Percentiles rank a stretch among this genome's conserved stretches.
These are phyloP conservation scores for Amaranthus tricolor DNA, from an alignment of 179 eudicot species.

Conservation along the genomic window DNA sequence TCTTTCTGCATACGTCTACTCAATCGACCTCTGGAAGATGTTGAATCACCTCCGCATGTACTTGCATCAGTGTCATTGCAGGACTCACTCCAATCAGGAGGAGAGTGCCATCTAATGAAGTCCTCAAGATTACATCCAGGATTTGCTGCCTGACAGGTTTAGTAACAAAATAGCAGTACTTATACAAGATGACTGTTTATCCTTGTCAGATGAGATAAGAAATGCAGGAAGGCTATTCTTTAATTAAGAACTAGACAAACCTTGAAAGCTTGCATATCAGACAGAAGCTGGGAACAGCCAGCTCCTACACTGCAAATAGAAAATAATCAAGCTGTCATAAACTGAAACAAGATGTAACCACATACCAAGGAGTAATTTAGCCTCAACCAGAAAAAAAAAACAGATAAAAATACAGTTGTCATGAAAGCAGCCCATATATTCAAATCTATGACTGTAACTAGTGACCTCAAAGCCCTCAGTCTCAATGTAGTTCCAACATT, in stretches of 20 bases:
- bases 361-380: neutral
- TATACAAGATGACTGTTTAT: neutral
- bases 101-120: constrained; percentile 98
- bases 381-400: too few species aligned
- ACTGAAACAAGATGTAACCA: constrained; percentile 6
- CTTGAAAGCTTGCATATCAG: constrained; percentile 99
- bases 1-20: constrained; percentile 88
- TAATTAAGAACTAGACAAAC: constrained; percentile 34
- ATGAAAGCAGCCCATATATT: too few species aligned
- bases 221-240: neutral
- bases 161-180: constrained; percentile 7
- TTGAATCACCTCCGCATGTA: constrained; percentile 39
- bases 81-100: constrained; percentile 82
- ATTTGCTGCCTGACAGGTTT: constrained; percentile 75
- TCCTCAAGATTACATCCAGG: constrained; percentile 97
- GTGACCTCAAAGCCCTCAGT: too few species aligned
- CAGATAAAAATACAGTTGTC: neutral
- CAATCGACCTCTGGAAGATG: constrained; percentile 73
- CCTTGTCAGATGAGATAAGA: constrained; percentile 3
- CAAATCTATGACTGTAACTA: too few species aligned
- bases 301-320: constrained; percentile 72
- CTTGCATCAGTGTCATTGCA: constrained; percentile 37
- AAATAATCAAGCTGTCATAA: constrained; percentile 29
- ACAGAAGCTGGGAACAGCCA: constrained; percentile 94
- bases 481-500: too few species aligned